phyloP scores from a whole-genome alignment of 2,329 filamentous ascomycete genomes.

The Ophiosphaerella korrae region DNA sequence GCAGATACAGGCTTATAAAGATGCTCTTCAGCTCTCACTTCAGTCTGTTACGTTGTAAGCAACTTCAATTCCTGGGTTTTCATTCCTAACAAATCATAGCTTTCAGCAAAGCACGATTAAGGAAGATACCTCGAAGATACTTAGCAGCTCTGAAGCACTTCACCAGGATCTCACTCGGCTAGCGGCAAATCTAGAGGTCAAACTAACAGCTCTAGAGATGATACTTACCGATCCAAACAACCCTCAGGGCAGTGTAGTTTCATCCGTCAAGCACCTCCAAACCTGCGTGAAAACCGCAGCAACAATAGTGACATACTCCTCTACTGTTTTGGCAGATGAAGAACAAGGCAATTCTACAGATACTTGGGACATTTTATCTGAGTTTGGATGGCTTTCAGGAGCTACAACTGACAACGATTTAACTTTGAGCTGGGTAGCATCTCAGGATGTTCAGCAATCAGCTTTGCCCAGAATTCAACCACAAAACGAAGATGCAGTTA shows the following conservation, averaged over 20 bases:
- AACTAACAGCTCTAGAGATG: neutral
- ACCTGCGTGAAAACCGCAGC: neutral
- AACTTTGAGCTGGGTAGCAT: no score
- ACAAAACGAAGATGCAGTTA: no score
- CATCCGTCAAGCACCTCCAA: neutral
- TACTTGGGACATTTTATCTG: no score
- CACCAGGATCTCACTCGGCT: neutral
- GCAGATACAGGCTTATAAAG: constrained; percentile 1
- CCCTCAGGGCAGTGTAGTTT: no score
- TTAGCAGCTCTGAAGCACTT: neutral
- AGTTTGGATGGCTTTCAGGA: no score
- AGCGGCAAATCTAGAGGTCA: neutral
- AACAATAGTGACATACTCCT: neutral
- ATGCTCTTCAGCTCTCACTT: constrained; percentile 2
- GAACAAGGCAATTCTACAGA: no score
- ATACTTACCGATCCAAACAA: neutral
- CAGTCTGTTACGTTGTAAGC: constrained; percentile 3
- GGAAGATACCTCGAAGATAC: neutral
- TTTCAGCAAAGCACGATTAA: constrained; percentile 3
- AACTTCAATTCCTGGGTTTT: neutral
- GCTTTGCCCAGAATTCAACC: no score
- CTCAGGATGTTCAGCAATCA: no score
- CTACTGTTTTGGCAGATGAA: no score
- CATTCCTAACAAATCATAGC: neutral
- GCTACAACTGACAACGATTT: no score